Evolutionary conservation across 192 early-diverging fungal species (phyloP).

Genomic region (Chytriomyces hyalinus): DNA sequence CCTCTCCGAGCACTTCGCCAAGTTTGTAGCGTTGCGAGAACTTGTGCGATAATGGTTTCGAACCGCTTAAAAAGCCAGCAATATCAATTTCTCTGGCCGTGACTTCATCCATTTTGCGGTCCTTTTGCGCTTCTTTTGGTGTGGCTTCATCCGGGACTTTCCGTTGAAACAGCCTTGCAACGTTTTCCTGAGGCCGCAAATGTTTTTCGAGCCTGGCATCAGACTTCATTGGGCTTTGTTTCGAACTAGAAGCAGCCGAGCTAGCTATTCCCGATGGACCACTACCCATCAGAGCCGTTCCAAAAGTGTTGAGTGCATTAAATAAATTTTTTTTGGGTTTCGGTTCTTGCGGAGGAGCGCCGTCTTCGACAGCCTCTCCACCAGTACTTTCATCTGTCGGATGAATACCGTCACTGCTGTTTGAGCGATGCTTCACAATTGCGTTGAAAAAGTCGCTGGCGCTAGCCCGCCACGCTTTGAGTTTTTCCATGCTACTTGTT

Average conservation of each 20-base stretch:
- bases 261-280: neutral
- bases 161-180: neutral
- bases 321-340: neutral
- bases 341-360: neutral
- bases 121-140: neutral
- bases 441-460: conserved; percentile 5
- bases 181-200: neutral
- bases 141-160: neutral
- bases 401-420: neutral
- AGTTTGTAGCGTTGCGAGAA: conserved; percentile 41
- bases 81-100: conserved; percentile 38
- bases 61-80: conserved; percentile 44
- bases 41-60: neutral
- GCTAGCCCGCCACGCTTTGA: neutral
- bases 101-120: conserved; percentile 11
- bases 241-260: neutral
- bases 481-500: neutral
- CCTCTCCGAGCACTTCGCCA: conserved; percentile 54
- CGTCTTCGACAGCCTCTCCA: conserved; percentile 6
- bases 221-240: neutral
- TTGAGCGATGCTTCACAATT: neutral
- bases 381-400: conserved; percentile 10
- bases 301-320: neutral
- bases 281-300: neutral
- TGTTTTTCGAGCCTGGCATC: neutral